Evolutionary conservation across 2,329 filamentous ascomycete genomes (phyloP).

Genomic region (Fusarium sp.): DNA sequence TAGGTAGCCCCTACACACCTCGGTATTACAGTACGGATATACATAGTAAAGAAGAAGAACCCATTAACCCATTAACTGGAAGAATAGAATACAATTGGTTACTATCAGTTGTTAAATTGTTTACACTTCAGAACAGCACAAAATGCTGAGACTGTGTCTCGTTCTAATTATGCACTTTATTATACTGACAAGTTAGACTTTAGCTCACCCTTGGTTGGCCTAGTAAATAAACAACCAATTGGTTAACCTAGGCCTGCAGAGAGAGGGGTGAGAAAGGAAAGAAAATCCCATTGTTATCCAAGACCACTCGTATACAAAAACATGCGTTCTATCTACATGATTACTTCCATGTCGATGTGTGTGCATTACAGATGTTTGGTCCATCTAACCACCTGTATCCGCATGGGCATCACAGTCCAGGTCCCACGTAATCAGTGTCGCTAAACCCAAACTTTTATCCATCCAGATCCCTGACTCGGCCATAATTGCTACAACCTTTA

Average conservation of each 20-base stretch:
- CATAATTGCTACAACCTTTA: neutral
- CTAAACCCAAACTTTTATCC: neutral
- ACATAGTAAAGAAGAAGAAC: neutral
- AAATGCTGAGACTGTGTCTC: neutral
- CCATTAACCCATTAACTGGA: neutral
- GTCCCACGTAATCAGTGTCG: neutral
- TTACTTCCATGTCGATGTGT: neutral
- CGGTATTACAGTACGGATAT: too few relatives aligned
- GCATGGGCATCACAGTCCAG: neutral
- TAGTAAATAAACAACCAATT: neutral
- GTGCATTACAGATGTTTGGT: neutral
- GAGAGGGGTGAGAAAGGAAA: neutral
- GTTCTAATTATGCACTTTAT: neutral
- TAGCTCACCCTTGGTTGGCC: neutral
- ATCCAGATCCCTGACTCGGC: neutral
- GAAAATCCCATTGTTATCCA: neutral
- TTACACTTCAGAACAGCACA: neutral
- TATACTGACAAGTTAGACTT: neutral
- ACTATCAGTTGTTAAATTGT: neutral
- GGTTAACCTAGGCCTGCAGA: neutral
- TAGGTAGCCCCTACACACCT: neutral
- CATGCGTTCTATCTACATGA: neutral
- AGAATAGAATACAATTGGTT: neutral
- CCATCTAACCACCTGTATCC: neutral
- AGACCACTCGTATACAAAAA: neutral